phyloP scores from a whole-genome alignment of 2,329 filamentous ascomycete species.

The Aspergillus novofumigatus region DNA sequence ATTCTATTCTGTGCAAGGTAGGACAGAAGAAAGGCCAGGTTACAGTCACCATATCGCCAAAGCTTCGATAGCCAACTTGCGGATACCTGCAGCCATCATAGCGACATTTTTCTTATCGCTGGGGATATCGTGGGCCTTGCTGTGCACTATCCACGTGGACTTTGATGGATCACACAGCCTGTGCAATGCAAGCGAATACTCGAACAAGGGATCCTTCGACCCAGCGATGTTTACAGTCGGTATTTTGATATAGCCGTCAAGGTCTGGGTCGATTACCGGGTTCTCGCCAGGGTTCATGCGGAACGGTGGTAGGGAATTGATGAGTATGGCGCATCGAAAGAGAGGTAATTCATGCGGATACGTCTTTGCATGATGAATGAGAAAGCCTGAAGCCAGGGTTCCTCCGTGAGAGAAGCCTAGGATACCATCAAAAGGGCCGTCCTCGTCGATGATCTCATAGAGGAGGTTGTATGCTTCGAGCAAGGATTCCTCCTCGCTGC shows the following conservation, averaged over 20 bases:
- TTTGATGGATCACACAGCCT: constrained; percentile 17
- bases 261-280: constrained; percentile 18
- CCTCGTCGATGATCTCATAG: constrained; percentile 23
- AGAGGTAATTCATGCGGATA: constrained; percentile 16
- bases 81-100: constrained; percentile 20
- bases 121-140: constrained; percentile 25
- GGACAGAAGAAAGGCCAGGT: neutral
- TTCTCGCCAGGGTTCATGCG: constrained; percentile 21
- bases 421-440: constrained; percentile 30
- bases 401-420: constrained; percentile 35
- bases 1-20: neutral
- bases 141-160: constrained; percentile 23
- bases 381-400: constrained; percentile 26
- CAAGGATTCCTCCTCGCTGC: constrained; percentile 19
- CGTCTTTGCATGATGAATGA: constrained; percentile 26
- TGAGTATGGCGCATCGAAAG: constrained; percentile 33
- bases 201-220: constrained; percentile 20
- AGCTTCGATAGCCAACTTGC: constrained; percentile 13
- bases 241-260: constrained; percentile 23
- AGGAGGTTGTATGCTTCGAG: constrained; percentile 24
- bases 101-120: constrained; percentile 21
- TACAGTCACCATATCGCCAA: constrained; percentile 3
- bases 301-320: constrained; percentile 29
- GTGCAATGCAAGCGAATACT: constrained; percentile 23
- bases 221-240: constrained; percentile 25